These are phyloP conservation scores for Penicillium pulvis DNA, from an alignment of 495 filamentous ascomycete species.

Conservation along the genomic window DNA sequence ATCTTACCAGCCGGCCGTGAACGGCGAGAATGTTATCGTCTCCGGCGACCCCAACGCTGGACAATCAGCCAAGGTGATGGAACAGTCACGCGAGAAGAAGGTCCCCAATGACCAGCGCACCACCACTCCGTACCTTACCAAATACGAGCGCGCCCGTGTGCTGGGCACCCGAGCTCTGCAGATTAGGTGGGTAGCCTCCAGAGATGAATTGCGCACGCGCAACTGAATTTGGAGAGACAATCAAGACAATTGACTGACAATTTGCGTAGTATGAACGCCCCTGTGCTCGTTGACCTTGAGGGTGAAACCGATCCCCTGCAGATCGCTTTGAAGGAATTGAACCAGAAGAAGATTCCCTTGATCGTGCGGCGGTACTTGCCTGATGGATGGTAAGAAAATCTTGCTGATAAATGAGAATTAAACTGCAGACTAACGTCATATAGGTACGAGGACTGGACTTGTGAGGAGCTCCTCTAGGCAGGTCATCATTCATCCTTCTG, in stretches of 20 bases:
- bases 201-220: background rate
- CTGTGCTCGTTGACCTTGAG: slow-evolving; percentile 93
- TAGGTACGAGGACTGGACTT: slow-evolving; percentile 99
- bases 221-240: background rate
- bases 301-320: slow-evolving; percentile 97
- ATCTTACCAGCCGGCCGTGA: slow-evolving; percentile 47
- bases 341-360: slow-evolving; percentile 97
- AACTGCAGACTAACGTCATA: slow-evolving; percentile 4
- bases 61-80: slow-evolving; percentile 52
- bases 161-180: slow-evolving; percentile 91
- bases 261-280: slow-evolving; percentile 83
- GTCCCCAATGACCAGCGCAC: slow-evolving; percentile 84
- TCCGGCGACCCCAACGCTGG: slow-evolving; percentile 75
- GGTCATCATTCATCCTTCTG: slow-evolving; percentile 10
- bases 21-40: slow-evolving; percentile 63
- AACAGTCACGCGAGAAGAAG: slow-evolving; percentile 80
- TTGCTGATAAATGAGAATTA: background rate
- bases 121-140: slow-evolving; percentile 99
- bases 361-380: slow-evolving; percentile 94
- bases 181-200: slow-evolving; percentile 73
- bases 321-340: slow-evolving; percentile 94
- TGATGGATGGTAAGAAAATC: slow-evolving; percentile 84
- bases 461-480: slow-evolving; percentile 79
- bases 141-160: slow-evolving; percentile 94
- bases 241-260: slow-evolving; percentile 15